Conservation (phyloP, 2,329 filamentous ascomycete genomes). For the Colletotrichum limetticola region DNA sequence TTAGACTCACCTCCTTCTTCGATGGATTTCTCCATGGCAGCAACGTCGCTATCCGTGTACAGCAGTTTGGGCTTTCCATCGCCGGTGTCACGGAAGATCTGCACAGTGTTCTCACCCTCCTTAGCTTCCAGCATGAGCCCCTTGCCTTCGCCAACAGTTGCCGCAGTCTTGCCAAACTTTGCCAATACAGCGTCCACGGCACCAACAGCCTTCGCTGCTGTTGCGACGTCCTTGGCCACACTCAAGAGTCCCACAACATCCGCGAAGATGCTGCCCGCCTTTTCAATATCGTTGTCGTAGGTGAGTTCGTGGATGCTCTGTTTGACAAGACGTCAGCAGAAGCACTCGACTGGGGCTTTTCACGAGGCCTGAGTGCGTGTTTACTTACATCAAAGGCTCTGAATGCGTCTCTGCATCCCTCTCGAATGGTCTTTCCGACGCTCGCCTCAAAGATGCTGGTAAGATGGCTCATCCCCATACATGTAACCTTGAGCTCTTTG, state of each 20-base stretch:
- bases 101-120: not conserved
- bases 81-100: not conserved
- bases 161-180: not conserved
- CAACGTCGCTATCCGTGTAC: not conserved
- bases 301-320: not conserved
- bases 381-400: not conserved
- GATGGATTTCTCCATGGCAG: not conserved
- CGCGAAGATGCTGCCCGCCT: not conserved
- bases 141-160: not conserved
- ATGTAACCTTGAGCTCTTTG: not conserved
- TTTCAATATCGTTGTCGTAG: constrained; percentile 8
- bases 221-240: not conserved
- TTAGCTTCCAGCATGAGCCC: not conserved
- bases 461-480: not conserved
- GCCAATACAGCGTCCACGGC: not conserved
- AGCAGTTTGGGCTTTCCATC: not conserved
- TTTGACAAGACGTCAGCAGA: no score
- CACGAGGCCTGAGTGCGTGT: no score
- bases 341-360: no score
- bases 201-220: not conserved
- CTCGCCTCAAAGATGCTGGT: not conserved
- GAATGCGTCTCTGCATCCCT: not conserved
- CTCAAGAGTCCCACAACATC: not conserved
- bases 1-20: not conserved
- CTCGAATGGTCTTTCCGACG: not conserved